Evolutionary conservation across 2,329 filamentous ascomycete genomes (phyloP), one percentile per base, ranked within the genome.

Genomic region (Colletotrichum sp.): DNA sequence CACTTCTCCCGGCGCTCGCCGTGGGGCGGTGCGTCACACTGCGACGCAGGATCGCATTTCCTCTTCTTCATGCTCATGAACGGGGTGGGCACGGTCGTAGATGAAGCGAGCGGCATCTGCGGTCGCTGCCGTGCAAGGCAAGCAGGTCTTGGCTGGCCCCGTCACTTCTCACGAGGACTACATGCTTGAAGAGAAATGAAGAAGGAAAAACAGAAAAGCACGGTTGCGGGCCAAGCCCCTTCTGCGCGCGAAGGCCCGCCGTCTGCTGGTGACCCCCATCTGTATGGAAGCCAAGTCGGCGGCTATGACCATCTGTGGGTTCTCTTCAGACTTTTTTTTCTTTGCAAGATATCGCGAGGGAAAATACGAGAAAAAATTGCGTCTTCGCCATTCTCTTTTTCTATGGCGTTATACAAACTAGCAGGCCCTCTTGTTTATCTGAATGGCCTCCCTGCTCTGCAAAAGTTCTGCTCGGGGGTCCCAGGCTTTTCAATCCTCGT

Each of bases 381-480:
- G n/a, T 21, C 36, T 64, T 73, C 73, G 73, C 64, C 32, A 73
- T 73, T 16, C n/a, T 60, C 32, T 28, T 44, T n/a, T 32, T 59
- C 57, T 36, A 76, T 76, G 55, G 44, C 70, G 73, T 76, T 73
- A 65, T 72, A 57, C 69, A 55, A 15, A 32, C 69, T 64, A 68
- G 32, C 55, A 30, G 18, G 64, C 32, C 28, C 12, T 63, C 68
- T 34, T 52, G 26, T 13, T 26, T 13, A 63, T 49, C 15, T 49
- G 21, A 18, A 24, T 26, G 13, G 13, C 68, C 62, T 63, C 68
- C 68, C 36, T 70, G 57, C n/a, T 55, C 68, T 34, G 49, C 68
- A 63, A 60, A 69, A 57, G 49, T 57, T 68, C 49, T 34, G 21
- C 13, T 57, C 12, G 44, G 44, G n/a, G 44, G n/a, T 52, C n/a